phyloP scores from a whole-genome alignment of 208 protist species.

The Trichomonas gallinae region DNA sequence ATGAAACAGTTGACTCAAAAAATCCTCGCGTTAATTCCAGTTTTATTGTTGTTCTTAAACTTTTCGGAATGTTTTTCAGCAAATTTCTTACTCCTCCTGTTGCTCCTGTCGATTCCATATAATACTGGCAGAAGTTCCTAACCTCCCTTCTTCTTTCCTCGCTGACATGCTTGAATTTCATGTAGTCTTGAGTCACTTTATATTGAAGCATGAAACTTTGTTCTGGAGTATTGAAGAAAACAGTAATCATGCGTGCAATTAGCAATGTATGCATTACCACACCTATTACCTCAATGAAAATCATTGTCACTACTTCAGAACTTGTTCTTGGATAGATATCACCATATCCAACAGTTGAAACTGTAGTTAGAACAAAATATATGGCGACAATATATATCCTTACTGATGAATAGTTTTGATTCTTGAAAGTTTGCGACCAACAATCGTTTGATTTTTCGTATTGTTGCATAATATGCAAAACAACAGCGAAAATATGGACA shows the following conservation, averaged over 20 bases:
- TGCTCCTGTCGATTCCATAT: neutral
- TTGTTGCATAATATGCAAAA: neutral
- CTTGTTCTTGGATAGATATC: neutral
- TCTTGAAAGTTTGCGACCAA: neutral
- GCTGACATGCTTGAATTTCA: neutral
- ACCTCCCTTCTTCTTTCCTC: neutral
- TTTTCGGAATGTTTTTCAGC: neutral
- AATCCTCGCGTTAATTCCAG: neutral
- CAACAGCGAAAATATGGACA: neutral
- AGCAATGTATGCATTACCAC: neutral
- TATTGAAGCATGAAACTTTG: neutral
- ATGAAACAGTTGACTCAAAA: neutral
- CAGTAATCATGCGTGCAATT: neutral
- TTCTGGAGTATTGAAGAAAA: neutral
- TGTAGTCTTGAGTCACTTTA: neutral
- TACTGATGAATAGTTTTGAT: neutral
- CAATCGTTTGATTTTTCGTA: too few species aligned
- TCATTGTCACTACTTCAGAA: neutral
- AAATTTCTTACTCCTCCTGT: neutral
- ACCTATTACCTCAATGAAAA: neutral
- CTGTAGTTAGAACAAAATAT: neutral
- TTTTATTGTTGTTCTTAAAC: neutral
- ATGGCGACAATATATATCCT: neutral
- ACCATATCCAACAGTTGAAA: neutral
- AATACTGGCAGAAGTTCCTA: neutral